Conservation (phyloP, 208 protist species). For the Herpetomonas muscarum region DNA sequence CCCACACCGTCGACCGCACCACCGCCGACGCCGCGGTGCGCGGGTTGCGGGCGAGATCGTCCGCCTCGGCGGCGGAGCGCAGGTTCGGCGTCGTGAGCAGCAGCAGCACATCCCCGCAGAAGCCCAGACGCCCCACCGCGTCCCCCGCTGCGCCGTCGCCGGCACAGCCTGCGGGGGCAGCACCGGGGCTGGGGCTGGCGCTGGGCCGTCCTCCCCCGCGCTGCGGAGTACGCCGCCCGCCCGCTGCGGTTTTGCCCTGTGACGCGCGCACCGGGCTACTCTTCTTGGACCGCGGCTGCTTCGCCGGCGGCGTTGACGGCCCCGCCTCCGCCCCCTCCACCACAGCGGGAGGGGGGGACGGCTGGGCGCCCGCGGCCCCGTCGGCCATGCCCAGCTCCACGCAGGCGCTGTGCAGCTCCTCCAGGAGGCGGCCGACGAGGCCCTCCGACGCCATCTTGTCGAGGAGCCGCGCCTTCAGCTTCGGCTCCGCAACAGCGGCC, state of each 20-base stretch:
- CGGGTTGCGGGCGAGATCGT: conserved; percentile 15
- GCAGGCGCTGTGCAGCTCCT: conserved; percentile 24
- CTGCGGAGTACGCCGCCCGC: no score
- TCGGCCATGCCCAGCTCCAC: background rate
- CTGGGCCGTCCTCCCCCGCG: background rate
- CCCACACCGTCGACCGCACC: conserved; percentile 64
- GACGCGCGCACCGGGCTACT: no score
- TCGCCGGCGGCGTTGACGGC: no score
- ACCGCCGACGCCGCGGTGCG: conserved; percentile 30
- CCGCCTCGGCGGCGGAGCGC: conserved; percentile 23
- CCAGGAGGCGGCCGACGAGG: conserved; percentile 45
- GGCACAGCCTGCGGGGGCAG: background rate
- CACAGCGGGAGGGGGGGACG: background rate
- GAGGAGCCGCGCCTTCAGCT: conserved; percentile 54
- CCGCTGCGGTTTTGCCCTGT: no score
- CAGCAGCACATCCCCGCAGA: conserved; percentile 72
- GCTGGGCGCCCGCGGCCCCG: background rate
- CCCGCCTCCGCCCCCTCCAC: background rate
- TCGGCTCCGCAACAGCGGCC: conserved; percentile 58
- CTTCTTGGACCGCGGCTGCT: conserved; percentile 9
- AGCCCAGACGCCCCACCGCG: conserved; percentile 44
- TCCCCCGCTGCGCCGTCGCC: background rate
- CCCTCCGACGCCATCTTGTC: conserved; percentile 72
- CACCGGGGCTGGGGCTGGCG: background rate
- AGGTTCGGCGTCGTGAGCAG: conserved; percentile 70